A percentile compares a stretch with the other conserved stretches of the same genome.
Evolutionary conservation across 345 rosid genomes (phyloP).

Genomic region (Dovyalis caffra): DNA sequence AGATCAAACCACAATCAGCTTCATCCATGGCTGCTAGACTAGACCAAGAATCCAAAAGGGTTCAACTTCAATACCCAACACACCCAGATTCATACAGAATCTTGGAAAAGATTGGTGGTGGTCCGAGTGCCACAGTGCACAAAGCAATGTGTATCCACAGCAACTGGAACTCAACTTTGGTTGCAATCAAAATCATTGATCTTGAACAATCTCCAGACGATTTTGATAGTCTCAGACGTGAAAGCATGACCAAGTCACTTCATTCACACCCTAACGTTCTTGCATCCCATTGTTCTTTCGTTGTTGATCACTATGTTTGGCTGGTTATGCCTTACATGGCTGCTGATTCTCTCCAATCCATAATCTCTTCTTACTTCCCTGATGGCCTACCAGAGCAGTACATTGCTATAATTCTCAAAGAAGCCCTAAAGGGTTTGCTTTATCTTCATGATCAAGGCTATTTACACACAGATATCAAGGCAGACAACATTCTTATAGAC

Average conservation of each 20-base stretch:
- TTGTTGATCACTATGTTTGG: slow-evolving; percentile 73
- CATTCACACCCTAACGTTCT: slow-evolving; percentile 82
- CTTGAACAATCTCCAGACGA: slow-evolving; percentile 59
- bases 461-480: too few species aligned
- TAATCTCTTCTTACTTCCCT: too few species aligned
- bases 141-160: slow-evolving; percentile 66
- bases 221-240: too few species aligned
- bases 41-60: too few species aligned
- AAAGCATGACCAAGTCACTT: slow-evolving; percentile 75
- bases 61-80: slow-evolving; percentile 48
- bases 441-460: too few species aligned
- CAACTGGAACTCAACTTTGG: slow-evolving; percentile 36
- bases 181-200: slow-evolving; percentile 83
- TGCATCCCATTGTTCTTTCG: slow-evolving; percentile 76
- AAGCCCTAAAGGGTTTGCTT: too few species aligned
- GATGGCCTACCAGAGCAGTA: too few species aligned
- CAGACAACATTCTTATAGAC: slow-evolving; percentile 77
- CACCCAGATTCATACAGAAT: slow-evolving; percentile 60
- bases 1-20: not conserved
- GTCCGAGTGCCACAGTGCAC: slow-evolving; percentile 79
- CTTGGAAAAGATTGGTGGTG: slow-evolving; percentile 64
- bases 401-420: too few species aligned
- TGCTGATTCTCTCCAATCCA: too few species aligned
- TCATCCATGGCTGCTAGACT: not conserved
- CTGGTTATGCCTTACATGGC: too few species aligned